Percentiles rank a stretch among this genome's conserved stretches.
phyloP scores from a whole-genome alignment of 306 rosid genomes.

The Gastrolobium bilobum region DNA sequence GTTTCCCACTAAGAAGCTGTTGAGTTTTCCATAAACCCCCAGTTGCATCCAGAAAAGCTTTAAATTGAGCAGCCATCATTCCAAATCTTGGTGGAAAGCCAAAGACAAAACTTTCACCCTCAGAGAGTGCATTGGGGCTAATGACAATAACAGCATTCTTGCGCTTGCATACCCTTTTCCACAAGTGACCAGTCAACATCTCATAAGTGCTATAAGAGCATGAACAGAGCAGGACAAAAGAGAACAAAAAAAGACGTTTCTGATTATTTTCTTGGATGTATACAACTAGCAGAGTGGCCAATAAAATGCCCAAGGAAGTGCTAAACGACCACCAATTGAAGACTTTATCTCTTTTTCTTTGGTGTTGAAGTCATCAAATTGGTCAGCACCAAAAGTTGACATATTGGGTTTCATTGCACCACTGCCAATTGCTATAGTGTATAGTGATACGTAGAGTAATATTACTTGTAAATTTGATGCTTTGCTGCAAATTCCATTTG shows the following conservation, averaged over 20 bases:
- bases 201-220: no score
- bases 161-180: no score
- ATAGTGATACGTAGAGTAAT: conserved; percentile 67
- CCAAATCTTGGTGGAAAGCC: no score
- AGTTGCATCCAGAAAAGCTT: no score
- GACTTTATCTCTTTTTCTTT: conserved; percentile 62
- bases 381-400: conserved; percentile 87
- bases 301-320: conserved; percentile 65
- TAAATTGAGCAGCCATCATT: no score
- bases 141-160: no score
- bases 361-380: conserved; percentile 72
- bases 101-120: no score
- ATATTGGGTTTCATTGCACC: conserved; percentile 80
- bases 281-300: conserved; percentile 71
- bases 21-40: no score
- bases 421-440: conserved; percentile 72
- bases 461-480: conserved; percentile 54
- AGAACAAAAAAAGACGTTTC: no score
- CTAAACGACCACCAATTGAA: conserved; percentile 91
- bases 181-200: no score
- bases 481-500: conserved; percentile 63
- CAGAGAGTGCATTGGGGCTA: no score
- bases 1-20: conserved; percentile 60
- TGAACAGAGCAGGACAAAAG: no score
- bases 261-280: conserved; percentile 89